Conservation (phyloP, 2,329 filamentous ascomycete species). For the Lasiodiplodia theobromae region DNA sequence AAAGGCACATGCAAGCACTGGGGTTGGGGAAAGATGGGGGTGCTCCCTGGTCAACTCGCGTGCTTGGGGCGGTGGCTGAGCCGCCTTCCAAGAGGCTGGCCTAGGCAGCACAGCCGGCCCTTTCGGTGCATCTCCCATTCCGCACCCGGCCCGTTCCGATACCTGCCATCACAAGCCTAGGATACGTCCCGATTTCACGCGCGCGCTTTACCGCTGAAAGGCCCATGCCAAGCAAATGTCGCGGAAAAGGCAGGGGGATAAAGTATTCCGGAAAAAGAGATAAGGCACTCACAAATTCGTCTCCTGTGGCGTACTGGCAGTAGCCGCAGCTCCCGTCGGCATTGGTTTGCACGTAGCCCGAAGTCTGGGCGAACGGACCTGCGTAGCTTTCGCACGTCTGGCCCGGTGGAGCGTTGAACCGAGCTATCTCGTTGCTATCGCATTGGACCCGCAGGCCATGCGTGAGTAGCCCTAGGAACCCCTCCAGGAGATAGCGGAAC, state of each 20-base stretch:
- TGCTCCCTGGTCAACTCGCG: background rate
- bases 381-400: constrained; percentile 68
- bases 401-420: constrained; percentile 65
- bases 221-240: constrained; percentile 2
- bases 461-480: constrained; percentile 63
- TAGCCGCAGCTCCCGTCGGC: constrained; percentile 66
- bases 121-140: constrained; percentile 23
- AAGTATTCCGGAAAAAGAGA: background rate
- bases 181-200: constrained; percentile 21
- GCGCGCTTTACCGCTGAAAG: constrained; percentile 14
- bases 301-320: constrained; percentile 68
- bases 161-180: background rate
- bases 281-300: constrained; percentile 56
- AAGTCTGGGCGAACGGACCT: constrained; percentile 58
- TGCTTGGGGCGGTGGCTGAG: constrained; percentile 22
- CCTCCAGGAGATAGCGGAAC: constrained; percentile 72
- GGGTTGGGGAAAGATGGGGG: constrained; percentile 16
- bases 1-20: background rate
- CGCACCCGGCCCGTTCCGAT: constrained; percentile 30
- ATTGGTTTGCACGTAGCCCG: constrained; percentile 68
- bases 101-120: constrained; percentile 1
- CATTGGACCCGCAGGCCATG: constrained; percentile 65
- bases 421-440: constrained; percentile 63
- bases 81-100: background rate
- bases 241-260: constrained; percentile 15